Conservation (phyloP, 2,329 filamentous ascomycete genomes). For the Talaromyces albobiverticillius region DNA sequence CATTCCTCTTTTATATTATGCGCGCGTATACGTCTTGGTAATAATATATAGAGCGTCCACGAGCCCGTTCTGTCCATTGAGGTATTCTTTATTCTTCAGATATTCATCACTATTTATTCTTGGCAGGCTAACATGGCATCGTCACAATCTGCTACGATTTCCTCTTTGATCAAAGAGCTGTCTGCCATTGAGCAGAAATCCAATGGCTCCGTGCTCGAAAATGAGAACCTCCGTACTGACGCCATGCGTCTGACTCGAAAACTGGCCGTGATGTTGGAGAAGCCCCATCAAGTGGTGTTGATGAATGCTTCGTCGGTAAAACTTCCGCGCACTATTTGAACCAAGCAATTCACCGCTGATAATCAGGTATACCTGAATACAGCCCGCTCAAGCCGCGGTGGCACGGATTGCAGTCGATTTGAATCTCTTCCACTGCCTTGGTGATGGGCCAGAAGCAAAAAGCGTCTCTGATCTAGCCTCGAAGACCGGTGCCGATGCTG, state of each 20-base stretch:
- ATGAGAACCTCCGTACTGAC: conserved; percentile 8
- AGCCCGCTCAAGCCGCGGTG: conserved; percentile 10
- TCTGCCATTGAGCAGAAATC: conserved; percentile 7
- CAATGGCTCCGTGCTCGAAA: background rate
- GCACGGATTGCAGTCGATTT: conserved; percentile 6
- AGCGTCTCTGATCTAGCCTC: conserved; percentile 1
- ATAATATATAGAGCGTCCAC: too few species aligned
- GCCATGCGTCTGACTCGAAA: conserved; percentile 9
- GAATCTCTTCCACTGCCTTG: conserved; percentile 2
- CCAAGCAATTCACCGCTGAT: background rate
- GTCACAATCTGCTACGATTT: conserved; percentile 6
- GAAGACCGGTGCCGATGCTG: conserved; percentile 7
- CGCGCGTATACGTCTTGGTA: too few species aligned
- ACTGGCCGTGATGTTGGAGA: conserved; percentile 5
- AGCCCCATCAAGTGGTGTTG: conserved; percentile 7
- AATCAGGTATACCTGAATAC: background rate
- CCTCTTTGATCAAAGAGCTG: conserved; percentile 8
- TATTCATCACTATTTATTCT: too few species aligned
- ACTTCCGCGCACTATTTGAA: background rate
- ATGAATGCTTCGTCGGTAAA: conserved; percentile 1
- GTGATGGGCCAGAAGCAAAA: conserved; percentile 6
- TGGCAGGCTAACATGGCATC: too few species aligned
- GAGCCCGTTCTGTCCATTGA: too few species aligned
- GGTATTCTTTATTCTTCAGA: too few species aligned
- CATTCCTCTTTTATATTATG: too few species aligned